Evolutionary conservation across 2,329 filamentous ascomycete genomes (phyloP).

Genomic region (Fusarium hainanense): DNA sequence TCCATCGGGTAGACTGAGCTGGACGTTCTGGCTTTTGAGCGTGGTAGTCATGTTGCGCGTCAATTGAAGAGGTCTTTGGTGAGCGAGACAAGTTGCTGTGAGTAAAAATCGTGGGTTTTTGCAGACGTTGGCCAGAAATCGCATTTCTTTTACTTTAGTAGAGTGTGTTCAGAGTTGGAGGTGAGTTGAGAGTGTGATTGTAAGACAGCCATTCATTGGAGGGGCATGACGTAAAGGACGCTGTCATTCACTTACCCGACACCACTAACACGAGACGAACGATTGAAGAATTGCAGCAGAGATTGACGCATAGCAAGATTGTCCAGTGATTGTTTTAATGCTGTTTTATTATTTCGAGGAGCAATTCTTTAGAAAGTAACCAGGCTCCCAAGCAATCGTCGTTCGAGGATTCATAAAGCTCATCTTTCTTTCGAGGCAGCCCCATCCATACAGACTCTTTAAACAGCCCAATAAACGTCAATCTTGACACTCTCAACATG

Average conservation of each 20-base stretch:
- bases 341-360: not conserved
- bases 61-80: not conserved
- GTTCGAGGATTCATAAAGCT: not conserved
- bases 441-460: too few relatives aligned
- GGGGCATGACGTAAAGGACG: conserved; percentile 22
- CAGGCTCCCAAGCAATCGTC: not conserved
- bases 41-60: conserved; percentile 40
- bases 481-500: conserved; percentile 61
- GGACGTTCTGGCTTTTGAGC: conserved; percentile 48
- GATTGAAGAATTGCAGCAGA: not conserved
- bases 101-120: conserved; percentile 5
- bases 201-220: not conserved
- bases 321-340: not conserved
- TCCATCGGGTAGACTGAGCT: conserved; percentile 57
- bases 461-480: conserved; percentile 69
- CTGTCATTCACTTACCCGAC: not conserved
- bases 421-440: not conserved
- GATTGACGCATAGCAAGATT: not conserved
- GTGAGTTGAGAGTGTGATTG: not conserved
- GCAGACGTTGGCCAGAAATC: conserved; percentile 3
- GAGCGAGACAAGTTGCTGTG: conserved; percentile 1
- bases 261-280: not conserved
- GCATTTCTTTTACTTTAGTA: conserved; percentile 20
- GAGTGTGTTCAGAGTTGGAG: not conserved
- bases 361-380: not conserved